phyloP scores from a whole-genome alignment of 2,329 filamentous ascomycete species.

The Fusarium liriodendri region DNA sequence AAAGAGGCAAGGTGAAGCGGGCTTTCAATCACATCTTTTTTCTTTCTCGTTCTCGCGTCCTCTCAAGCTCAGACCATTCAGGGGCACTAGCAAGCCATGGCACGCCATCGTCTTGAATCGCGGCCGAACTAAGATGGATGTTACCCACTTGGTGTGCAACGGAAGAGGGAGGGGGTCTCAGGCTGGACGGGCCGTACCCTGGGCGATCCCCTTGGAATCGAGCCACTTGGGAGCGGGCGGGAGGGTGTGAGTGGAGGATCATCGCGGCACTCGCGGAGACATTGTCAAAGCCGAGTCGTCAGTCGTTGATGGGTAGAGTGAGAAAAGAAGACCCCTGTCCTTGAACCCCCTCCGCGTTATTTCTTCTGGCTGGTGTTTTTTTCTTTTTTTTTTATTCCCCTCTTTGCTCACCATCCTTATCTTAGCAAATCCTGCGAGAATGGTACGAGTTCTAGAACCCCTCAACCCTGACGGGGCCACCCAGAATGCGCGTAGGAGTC shows the following conservation, averaged over 20 bases:
- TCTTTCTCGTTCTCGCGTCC: not conserved
- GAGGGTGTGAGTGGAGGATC: not conserved
- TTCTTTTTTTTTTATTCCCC: not conserved
- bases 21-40: not conserved
- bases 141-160: slow-evolving; percentile 1
- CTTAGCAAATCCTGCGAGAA: not conserved
- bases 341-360: not conserved
- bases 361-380: not conserved
- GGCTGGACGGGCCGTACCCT: slow-evolving; percentile 18
- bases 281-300: not conserved
- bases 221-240: not conserved
- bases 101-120: not conserved
- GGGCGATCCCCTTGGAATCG: not conserved
- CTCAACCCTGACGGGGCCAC: not conserved
- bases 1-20: not conserved
- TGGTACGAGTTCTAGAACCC: slow-evolving; percentile 10
- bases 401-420: not conserved
- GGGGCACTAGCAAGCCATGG: not conserved
- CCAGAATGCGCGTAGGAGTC: not conserved
- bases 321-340: not conserved
- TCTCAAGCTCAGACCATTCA: not conserved
- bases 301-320: not conserved
- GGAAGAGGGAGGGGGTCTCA: not conserved
- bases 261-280: not conserved
- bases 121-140: not conserved